Evolutionary conservation across 2,329 filamentous ascomycete genomes (phyloP), one percentile per base, ranked within the genome.

Genomic region (Alternaria panax): DNA sequence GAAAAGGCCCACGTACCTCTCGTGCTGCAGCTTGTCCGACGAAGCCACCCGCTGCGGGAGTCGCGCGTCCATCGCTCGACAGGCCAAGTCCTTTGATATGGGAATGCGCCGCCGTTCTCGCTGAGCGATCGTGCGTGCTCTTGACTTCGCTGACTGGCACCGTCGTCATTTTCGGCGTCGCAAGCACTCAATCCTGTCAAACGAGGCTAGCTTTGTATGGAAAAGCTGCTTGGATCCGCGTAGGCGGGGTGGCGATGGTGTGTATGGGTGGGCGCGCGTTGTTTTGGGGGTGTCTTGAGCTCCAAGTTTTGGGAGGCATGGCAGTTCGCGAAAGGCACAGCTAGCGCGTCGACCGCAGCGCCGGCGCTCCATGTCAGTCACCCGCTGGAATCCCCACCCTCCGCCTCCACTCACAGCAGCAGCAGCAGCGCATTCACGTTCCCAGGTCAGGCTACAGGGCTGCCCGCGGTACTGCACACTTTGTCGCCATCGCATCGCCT

Each of bases 21-120:
- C 95, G 88, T 64, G 95, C 95, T 61, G 89, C 85, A 55, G 86
- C 85, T 80, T 99, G 95, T 52, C 95, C 95, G 48, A 98, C 90
- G 74, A 98, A 99, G 34, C 95, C 95, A 24, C 70, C 73, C 5
- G 69, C 73, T 63, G 91, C 87, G 66, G 86, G 87, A 76, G 97
- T 93, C 63, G 95, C 92, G 52, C 87, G 89, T 64, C 95, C 95
- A 88, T 97, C 92, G 22, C 69, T 69, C 75, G 92, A 91, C 69
- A 99, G 82, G 18, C 95, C 95, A 40, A 99, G 85, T 51, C 95
- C 95, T 79, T 93, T 96, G 86, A 99, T 99, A 81, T 99, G 95
- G 53, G 94, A 97, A 81, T 99, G 95, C 70, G 94, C 91, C 62
- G 95, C 94, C 47, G 95, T 99, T 77, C 95, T 90, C 12, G 61